Conservation (phyloP, 2,329 filamentous ascomycete genomes). For the Tolypocladium paradoxum region DNA sequence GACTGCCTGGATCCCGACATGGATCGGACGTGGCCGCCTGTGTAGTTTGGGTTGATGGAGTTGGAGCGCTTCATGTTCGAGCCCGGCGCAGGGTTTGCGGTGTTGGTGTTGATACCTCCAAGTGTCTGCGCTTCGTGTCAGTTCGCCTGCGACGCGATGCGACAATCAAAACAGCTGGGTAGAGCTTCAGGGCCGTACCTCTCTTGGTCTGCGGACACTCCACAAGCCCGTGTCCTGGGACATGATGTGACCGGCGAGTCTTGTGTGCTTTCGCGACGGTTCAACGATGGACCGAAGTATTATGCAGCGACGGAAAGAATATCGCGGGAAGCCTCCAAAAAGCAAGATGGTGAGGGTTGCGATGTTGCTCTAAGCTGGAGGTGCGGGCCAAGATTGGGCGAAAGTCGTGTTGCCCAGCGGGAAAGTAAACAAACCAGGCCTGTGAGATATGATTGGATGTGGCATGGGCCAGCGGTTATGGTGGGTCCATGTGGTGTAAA, state of each 20-base stretch:
- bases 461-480: not conserved
- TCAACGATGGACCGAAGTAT: not conserved
- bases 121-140: slow-evolving; percentile 55
- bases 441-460: slow-evolving; percentile 15
- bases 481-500: not conserved
- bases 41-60: slow-evolving; percentile 59
- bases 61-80: slow-evolving; percentile 92
- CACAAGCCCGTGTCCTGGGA: slow-evolving; percentile 81
- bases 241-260: slow-evolving; percentile 38
- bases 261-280: not conserved
- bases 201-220: slow-evolving; percentile 83
- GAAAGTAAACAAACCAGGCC: slow-evolving; percentile 31
- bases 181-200: slow-evolving; percentile 45
- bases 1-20: slow-evolving; percentile 77
- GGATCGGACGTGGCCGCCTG: slow-evolving; percentile 63
- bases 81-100: slow-evolving; percentile 77
- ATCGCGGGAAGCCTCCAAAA: not conserved
- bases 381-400: slow-evolving; percentile 1
- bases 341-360: not conserved
- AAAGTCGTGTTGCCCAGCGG: slow-evolving; percentile 24
- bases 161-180: slow-evolving; percentile 4
- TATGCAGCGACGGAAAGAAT: not conserved
- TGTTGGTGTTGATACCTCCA: slow-evolving; percentile 71
- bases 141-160: slow-evolving; percentile 6
- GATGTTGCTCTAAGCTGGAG: not conserved